These are phyloP conservation scores for Linnemannia hyalina DNA, from an alignment of 192 early-diverging fungal genomes.

Conservation along the genomic window DNA sequence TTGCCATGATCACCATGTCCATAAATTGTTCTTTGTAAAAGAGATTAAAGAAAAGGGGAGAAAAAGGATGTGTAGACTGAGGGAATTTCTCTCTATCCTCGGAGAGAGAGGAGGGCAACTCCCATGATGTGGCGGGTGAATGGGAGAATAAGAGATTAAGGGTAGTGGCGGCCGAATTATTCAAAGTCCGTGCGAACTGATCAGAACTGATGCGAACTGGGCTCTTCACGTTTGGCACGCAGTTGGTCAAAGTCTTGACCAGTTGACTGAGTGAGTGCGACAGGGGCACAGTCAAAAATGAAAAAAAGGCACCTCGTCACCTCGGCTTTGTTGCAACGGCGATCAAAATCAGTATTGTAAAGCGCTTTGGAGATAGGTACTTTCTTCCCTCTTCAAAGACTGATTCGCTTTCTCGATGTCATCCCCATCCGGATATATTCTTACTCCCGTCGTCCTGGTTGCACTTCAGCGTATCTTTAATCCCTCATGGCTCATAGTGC, in stretches of 20 bases:
- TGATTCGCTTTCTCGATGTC: background rate
- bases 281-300: background rate
- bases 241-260: background rate
- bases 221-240: background rate
- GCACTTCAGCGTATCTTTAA: background rate
- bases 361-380: background rate
- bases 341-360: background rate
- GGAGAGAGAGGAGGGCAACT: no score
- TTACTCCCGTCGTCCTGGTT: background rate
- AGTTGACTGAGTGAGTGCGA: background rate
- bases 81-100: no score
- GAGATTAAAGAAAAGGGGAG: no score
- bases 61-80: no score
- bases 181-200: constrained; percentile 2
- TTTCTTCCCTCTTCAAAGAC: background rate
- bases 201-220: no score
- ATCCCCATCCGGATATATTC: background rate
- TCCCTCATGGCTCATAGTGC: background rate
- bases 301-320: background rate
- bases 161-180: background rate
- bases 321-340: background rate
- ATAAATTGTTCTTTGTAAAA: no score
- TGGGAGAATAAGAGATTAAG: background rate
- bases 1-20: no score
- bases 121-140: background rate